Conservation (phyloP, 768 basidiomycete species). For the Glaciozyma martinii region DNA sequence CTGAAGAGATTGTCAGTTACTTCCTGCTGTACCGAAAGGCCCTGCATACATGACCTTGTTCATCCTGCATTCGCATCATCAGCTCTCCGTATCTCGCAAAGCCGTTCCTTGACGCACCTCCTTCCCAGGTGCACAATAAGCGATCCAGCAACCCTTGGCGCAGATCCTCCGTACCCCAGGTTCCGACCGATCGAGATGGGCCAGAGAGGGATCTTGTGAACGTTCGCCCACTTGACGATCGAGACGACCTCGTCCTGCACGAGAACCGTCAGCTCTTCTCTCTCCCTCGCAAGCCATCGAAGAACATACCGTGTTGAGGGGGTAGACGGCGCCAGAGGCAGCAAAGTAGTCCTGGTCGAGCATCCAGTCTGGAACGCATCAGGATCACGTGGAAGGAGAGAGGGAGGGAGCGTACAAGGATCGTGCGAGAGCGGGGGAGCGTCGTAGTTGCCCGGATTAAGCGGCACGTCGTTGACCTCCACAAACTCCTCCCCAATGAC, state of each 20-base stretch:
- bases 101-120: background rate
- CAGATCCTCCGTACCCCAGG: slow-evolving; percentile 29
- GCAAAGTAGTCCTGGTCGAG: slow-evolving; percentile 17
- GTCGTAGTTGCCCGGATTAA: slow-evolving; percentile 1
- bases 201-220: slow-evolving; percentile 20
- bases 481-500: slow-evolving; percentile 6
- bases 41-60: slow-evolving; percentile 25
- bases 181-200: slow-evolving; percentile 26
- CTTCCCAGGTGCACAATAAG: slow-evolving; percentile 14
- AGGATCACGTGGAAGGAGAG: too few species aligned
- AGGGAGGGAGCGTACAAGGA: background rate
- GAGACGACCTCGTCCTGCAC: slow-evolving; percentile 17
- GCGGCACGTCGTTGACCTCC: slow-evolving; percentile 9
- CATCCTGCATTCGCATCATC: slow-evolving; percentile 4
- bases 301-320: too few species aligned
- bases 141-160: slow-evolving; percentile 21
- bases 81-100: too few species aligned
- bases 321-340: slow-evolving; percentile 17
- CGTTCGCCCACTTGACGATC: slow-evolving; percentile 27
- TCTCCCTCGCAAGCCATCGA: too few species aligned
- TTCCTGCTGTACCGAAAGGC: too few species aligned
- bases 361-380: too few species aligned
- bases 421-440: slow-evolving; percentile 3
- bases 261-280: too few species aligned
- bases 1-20: too few species aligned